phyloP scores from a whole-genome alignment of 202 grass and related monocot genomes.

The Tripidium arundinaceum region DNA sequence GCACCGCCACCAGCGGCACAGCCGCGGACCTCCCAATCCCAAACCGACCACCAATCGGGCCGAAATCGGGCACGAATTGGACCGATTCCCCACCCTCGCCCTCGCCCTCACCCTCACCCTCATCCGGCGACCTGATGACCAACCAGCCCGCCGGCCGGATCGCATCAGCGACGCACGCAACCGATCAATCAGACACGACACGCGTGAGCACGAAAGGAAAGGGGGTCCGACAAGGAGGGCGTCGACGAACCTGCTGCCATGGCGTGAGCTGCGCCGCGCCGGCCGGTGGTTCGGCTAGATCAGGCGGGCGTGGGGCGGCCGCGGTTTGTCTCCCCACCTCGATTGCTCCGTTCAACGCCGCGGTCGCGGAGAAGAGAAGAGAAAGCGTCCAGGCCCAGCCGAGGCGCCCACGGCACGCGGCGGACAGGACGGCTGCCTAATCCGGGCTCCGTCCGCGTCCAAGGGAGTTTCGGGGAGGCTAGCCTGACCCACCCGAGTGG shows the following conservation, averaged over 20 bases:
- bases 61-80: neutral
- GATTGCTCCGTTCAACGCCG: conserved; percentile 17
- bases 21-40: neutral
- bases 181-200: neutral
- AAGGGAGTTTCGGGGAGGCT: neutral
- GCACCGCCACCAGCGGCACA: neutral
- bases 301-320: neutral
- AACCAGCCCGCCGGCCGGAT: neutral
- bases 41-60: neutral
- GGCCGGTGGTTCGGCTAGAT: neutral
- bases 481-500: too few relatives aligned
- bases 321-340: neutral
- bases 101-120: neutral
- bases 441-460: neutral
- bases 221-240: neutral
- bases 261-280: neutral
- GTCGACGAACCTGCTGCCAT: conserved; percentile 50
- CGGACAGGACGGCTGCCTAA: neutral
- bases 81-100: conserved; percentile 12
- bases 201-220: too few relatives aligned
- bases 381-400: neutral
- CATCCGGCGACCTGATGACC: neutral
- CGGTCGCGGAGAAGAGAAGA: neutral
- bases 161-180: neutral
- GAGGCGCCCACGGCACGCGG: neutral